Evolutionary conservation across 441 rosid genomes (phyloP), one percentile per base, ranked within the genome.

Genomic region (Breynia disticha): DNA sequence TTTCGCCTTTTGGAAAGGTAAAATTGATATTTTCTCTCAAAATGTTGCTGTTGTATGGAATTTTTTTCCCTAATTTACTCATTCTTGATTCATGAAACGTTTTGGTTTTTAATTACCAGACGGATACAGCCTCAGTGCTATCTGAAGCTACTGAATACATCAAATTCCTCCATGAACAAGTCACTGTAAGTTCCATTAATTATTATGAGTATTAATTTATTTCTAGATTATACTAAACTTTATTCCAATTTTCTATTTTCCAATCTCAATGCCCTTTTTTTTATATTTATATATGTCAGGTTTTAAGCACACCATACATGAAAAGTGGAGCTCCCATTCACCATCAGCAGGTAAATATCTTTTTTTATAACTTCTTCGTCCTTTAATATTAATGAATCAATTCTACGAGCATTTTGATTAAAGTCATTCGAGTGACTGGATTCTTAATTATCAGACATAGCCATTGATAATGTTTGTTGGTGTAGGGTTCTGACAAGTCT

Each of bases 1-100:
- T 93, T 76, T 84, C 99, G 54, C 99, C 99, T 89, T 93, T 89
- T 63, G 99, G 99, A 86, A 93, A 93, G 95, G 99, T 84, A 74
- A 56, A 53, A 38, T 47, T 16, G 50, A 16, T 11, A 13, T 15
- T 16, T 28, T 38, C 52, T 57, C 54, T 55, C 46, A 22, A 28
- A 28, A 28, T 28, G 35, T 28, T 28, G 35, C 8, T 28, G 35
- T 0, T 28, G 4, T 28, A 1, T 28, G 52, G 11, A n/a, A n/a
- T 46, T 52, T 17, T 38, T 16, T 61, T 45, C 48, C 62, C 58
- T 39, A 48, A 66, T 70, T 69, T 69, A 63, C 74, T 48, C 55
- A 65, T 65, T 63, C 59, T 48, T 60, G 62, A 57, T 42, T 57
- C 21, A 62, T 48, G 52, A 52, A 68, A 64, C 69, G 67, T 65